Evolutionary conservation across 1,284 basidiomycete genomes (phyloP).

Genomic region (Hymenochaete sp.): DNA sequence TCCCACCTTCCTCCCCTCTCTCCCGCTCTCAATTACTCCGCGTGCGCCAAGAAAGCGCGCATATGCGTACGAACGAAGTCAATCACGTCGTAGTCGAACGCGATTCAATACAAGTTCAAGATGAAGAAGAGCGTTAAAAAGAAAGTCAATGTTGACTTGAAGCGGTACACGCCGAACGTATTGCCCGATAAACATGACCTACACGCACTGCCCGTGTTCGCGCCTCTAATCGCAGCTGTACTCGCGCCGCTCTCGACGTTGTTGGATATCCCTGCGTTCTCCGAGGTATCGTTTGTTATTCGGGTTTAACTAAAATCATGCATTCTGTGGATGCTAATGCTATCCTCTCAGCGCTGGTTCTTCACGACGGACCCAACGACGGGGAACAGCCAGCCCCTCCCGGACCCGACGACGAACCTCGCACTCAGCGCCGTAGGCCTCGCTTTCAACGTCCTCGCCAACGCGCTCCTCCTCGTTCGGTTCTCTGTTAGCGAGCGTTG

Average conservation of each 20-base stretch:
- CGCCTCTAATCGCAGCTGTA: constrained; percentile 31
- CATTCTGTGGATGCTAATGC: background rate
- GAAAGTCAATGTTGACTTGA: too few relatives aligned
- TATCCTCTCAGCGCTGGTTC: constrained; percentile 1
- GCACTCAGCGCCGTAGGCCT: constrained; percentile 31
- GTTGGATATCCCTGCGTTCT: constrained; percentile 34
- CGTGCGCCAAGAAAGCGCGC: too few relatives aligned
- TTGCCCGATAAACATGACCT: constrained; percentile 12
- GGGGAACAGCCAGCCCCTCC: constrained; percentile 21
- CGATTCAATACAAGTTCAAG: too few relatives aligned
- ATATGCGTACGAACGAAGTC: too few relatives aligned
- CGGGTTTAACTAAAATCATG: constrained; percentile 19
- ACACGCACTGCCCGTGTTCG: constrained; percentile 14
- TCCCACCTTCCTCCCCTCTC: too few relatives aligned
- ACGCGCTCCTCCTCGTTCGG: constrained; percentile 31
- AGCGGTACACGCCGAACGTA: too few relatives aligned
- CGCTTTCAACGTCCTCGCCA: constrained; percentile 32
- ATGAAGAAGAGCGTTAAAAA: too few relatives aligned
- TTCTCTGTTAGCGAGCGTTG: constrained; percentile 28
- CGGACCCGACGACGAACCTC: constrained; percentile 28
- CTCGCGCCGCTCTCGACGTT: constrained; percentile 33
- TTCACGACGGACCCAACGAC: constrained; percentile 26
- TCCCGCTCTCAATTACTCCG: too few relatives aligned
- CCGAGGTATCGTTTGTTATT: constrained; percentile 4
- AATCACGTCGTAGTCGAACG: too few relatives aligned